A percentile compares a stretch with the other conserved stretches of the same genome.
Conservation (phyloP, 805 yeast genomes). For the Zygotorulaspora florentina region DNA sequence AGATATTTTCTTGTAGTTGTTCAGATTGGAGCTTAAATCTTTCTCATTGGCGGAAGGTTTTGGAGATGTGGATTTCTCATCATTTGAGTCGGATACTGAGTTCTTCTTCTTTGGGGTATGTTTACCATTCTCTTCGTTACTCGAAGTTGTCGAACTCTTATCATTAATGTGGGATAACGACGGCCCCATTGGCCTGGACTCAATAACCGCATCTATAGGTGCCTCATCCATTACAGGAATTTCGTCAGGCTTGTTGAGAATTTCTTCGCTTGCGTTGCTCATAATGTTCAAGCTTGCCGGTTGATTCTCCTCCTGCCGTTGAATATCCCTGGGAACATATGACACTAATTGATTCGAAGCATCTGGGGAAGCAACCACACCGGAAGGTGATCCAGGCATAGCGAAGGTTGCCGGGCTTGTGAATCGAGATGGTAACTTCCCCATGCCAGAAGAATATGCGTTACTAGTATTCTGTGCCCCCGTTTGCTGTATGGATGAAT, state of each 20-base stretch:
- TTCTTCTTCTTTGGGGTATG: not conserved
- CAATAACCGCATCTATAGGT: not conserved
- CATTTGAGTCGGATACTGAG: slow-evolving; percentile 4
- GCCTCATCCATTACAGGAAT: not conserved
- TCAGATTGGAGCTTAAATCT: not conserved
- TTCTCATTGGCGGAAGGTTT: slow-evolving; percentile 1
- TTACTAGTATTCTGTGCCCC: slow-evolving; percentile 1
- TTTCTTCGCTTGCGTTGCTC: not conserved
- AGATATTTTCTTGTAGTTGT: not conserved
- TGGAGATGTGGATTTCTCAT: slow-evolving; percentile 11
- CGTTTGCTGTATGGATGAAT: slow-evolving; percentile 8
- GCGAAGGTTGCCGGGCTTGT: slow-evolving; percentile 14
- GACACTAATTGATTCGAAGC: not conserved
- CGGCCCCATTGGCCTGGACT: not conserved
- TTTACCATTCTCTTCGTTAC: not conserved
- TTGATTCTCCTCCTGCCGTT: slow-evolving; percentile 2
- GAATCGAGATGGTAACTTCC: slow-evolving; percentile 9
- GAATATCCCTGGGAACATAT: slow-evolving; percentile 1
- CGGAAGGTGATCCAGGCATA: slow-evolving; percentile 11
- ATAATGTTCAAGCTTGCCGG: not conserved
- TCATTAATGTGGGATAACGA: not conserved
- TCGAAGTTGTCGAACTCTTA: slow-evolving; percentile 1
- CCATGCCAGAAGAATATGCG: slow-evolving; percentile 1
- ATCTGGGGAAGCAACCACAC: slow-evolving; percentile 1
- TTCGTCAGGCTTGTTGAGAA: not conserved